Evolutionary conservation across 2,329 filamentous ascomycete species (phyloP).

Genomic region (Fusarium sp.): DNA sequence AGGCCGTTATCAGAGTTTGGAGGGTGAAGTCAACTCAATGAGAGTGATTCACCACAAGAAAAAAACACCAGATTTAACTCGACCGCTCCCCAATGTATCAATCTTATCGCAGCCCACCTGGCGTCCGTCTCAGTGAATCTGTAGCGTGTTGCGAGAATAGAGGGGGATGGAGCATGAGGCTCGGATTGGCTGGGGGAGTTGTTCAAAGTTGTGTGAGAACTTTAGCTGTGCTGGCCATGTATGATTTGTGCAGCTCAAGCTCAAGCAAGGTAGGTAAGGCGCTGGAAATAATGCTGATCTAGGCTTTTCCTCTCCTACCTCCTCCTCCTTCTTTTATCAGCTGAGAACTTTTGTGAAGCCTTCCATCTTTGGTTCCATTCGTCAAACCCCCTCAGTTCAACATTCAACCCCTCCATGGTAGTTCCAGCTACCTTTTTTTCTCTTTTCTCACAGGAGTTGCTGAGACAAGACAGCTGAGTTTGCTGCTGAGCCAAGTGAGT

Average conservation of each 20-base stretch:
- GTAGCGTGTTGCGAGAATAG: slow-evolving; percentile 20
- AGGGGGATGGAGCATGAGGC: slow-evolving; percentile 14
- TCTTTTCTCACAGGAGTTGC: neutral
- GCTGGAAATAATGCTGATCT: slow-evolving; percentile 22
- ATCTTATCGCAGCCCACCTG: neutral
- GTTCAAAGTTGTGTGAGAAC: slow-evolving; percentile 34
- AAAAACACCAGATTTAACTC: neutral
- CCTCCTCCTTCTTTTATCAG: slow-evolving; percentile 28
- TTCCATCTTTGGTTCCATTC: slow-evolving; percentile 18
- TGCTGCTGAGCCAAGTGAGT: neutral
- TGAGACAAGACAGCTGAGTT: neutral
- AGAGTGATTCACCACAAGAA: neutral
- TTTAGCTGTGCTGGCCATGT: slow-evolving; percentile 31
- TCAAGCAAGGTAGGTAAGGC: slow-evolving; percentile 1
- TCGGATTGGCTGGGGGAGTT: slow-evolving; percentile 34
- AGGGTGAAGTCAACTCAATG: neutral
- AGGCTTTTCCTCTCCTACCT: neutral
- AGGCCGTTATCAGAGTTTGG: neutral
- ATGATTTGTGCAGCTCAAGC: slow-evolving; percentile 35
- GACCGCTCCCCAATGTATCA: neutral
- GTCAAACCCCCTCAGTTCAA: slow-evolving; percentile 24
- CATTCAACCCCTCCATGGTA: slow-evolving; percentile 6
- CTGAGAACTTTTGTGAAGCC: slow-evolving; percentile 26
- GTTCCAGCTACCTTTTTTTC: neutral
- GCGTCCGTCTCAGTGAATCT: slow-evolving; percentile 11